Evolutionary conservation across 1,284 basidiomycete genomes (phyloP).

Genomic region (Phylloporus gajari): DNA sequence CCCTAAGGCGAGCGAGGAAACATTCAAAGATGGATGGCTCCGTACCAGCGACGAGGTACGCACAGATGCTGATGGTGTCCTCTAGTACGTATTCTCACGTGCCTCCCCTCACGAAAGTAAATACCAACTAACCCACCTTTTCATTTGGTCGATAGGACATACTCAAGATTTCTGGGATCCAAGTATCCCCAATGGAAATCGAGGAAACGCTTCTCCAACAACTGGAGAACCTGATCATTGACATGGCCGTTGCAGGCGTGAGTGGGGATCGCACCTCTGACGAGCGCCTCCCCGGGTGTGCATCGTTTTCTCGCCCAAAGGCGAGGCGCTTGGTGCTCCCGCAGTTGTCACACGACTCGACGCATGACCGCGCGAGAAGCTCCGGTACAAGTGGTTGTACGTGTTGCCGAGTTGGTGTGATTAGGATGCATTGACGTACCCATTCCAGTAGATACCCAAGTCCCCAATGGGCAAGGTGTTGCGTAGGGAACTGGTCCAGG

Average conservation of each 20-base stretch:
- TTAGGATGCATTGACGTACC: background rate
- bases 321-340: constrained; percentile 56
- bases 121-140: too few species aligned
- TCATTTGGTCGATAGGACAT: too few species aligned
- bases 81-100: constrained; percentile 62
- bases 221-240: constrained; percentile 65
- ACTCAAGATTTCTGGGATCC: constrained; percentile 76
- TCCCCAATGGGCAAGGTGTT: too few species aligned
- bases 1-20: constrained; percentile 68
- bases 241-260: constrained; percentile 76
- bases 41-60: constrained; percentile 76
- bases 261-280: constrained; percentile 71
- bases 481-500: too few species aligned
- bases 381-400: constrained; percentile 76
- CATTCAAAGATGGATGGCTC: constrained; percentile 77
- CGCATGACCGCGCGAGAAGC: constrained; percentile 64
- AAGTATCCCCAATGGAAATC: constrained; percentile 80
- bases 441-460: too few species aligned
- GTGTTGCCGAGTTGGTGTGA: constrained; percentile 25
- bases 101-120: too few species aligned
- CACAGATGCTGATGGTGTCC: constrained; percentile 65
- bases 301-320: constrained; percentile 69
- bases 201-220: constrained; percentile 71
- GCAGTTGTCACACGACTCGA: constrained; percentile 61
- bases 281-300: constrained; percentile 78